These are phyloP conservation scores for Hordeum marinum DNA, from an alignment of 176 grass and related monocot species.

Conservation along the genomic window DNA sequence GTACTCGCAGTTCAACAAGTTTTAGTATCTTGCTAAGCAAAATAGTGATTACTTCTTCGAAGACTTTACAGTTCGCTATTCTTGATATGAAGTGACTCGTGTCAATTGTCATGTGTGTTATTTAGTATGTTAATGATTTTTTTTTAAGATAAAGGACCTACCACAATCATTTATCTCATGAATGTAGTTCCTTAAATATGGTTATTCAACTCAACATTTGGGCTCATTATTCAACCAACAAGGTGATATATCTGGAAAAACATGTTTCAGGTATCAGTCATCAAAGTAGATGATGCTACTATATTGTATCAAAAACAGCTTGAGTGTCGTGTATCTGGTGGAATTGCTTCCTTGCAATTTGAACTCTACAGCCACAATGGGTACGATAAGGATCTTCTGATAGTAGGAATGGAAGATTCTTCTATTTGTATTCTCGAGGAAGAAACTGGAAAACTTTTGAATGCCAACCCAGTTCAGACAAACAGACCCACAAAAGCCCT, in stretches of 20 bases:
- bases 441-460: slow-evolving; percentile 71
- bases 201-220: slow-evolving; percentile 1
- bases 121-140: background rate
- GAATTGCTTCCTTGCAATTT: slow-evolving; percentile 82
- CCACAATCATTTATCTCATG: no score
- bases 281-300: slow-evolving; percentile 57
- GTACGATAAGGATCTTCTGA: slow-evolving; percentile 64
- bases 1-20: background rate
- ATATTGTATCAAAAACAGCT: slow-evolving; percentile 93
- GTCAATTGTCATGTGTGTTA: background rate
- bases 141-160: no score
- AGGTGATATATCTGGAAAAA: background rate
- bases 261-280: slow-evolving; percentile 68
- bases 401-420: slow-evolving; percentile 79
- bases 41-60: background rate
- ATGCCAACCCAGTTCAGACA: slow-evolving; percentile 56
- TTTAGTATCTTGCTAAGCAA: background rate
- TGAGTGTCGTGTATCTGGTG: slow-evolving; percentile 64
- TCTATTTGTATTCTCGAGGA: slow-evolving; percentile 70
- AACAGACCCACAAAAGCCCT: slow-evolving; percentile 80
- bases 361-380: slow-evolving; percentile 63
- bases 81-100: background rate
- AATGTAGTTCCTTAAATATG: background rate
- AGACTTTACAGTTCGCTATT: background rate
- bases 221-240: background rate